Percentiles rank a stretch among this genome's conserved stretches.
Conservation (phyloP, 2,329 filamentous ascomycete genomes). For the Colletotrichum chlorophyti region DNA sequence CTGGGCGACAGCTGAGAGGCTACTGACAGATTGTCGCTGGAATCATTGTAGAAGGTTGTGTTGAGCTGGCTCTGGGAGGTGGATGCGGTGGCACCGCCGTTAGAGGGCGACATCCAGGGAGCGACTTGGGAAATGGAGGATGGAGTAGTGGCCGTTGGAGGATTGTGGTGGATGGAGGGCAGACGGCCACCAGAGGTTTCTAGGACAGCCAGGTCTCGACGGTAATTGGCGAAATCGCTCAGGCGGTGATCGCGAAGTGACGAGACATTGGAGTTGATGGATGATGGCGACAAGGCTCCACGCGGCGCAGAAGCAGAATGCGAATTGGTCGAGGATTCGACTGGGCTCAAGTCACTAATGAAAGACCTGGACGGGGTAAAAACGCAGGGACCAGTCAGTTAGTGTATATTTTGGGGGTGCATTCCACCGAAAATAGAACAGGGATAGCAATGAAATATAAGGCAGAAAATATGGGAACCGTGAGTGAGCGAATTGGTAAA, state of each 20-base stretch:
- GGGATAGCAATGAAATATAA: conserved; percentile 28
- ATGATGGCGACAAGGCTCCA: conserved; percentile 49
- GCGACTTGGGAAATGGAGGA: conserved; percentile 60
- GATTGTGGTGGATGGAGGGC: conserved; percentile 66
- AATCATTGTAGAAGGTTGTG: conserved; percentile 78
- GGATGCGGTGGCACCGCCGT: conserved; percentile 40
- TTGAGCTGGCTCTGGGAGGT: conserved; percentile 25
- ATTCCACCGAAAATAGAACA: conserved; percentile 5
- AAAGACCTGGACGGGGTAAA: conserved; percentile 30
- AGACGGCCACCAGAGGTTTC: conserved; percentile 65
- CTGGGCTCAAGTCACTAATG: conserved; percentile 46
- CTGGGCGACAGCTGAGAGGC: conserved; percentile 74
- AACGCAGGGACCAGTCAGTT: conserved; percentile 29
- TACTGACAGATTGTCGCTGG: conserved; percentile 70
- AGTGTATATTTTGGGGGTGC: too few species aligned
- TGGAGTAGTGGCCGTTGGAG: conserved; percentile 63
- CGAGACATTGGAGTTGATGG: conserved; percentile 52
- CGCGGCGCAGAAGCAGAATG: conserved; percentile 52
- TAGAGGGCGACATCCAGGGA: conserved; percentile 61
- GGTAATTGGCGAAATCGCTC: conserved; percentile 72
- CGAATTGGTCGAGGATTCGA: conserved; percentile 50
- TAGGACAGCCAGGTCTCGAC: conserved; percentile 74
- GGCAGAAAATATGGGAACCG: conserved; percentile 16
- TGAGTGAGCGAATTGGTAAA: conserved; percentile 11
- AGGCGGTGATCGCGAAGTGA: conserved; percentile 63